phyloP scores from a whole-genome alignment of 2,329 filamentous ascomycete species.

The Gremmenia infestans region DNA sequence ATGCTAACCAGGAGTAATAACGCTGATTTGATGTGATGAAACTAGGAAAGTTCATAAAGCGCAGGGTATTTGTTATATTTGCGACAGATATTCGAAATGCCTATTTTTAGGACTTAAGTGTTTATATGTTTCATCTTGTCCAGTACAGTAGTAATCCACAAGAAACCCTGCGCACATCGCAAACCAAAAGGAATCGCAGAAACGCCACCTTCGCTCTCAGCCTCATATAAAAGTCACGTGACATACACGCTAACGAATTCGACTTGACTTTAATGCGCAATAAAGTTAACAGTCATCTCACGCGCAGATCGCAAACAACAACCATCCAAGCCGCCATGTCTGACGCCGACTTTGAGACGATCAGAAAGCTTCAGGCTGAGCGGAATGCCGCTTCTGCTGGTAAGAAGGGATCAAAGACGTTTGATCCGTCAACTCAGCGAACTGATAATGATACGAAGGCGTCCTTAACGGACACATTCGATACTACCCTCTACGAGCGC shows the following conservation, averaged over 20 bases:
- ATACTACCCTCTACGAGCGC: slow-evolving; percentile 80
- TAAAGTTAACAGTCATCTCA: neutral
- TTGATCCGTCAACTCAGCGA: slow-evolving; percentile 75
- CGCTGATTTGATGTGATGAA: neutral
- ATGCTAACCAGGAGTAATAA: neutral
- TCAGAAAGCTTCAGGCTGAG: slow-evolving; percentile 86
- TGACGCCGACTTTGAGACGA: slow-evolving; percentile 80
- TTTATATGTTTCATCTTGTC: too few species aligned
- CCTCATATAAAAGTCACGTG: neutral
- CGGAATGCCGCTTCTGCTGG: slow-evolving; percentile 74
- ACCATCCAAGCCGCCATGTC: slow-evolving; percentile 43
- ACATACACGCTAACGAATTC: neutral
- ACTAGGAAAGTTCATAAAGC: too few species aligned
- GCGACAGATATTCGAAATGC: too few species aligned
- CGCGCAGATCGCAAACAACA: slow-evolving; percentile 5
- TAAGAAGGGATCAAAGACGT: slow-evolving; percentile 77
- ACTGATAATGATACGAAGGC: slow-evolving; percentile 82
- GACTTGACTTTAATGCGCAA: neutral
- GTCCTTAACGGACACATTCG: slow-evolving; percentile 84
- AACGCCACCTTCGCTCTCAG: too few species aligned
- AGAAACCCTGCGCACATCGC: too few species aligned
- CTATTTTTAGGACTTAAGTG: too few species aligned
- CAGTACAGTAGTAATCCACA: too few species aligned
- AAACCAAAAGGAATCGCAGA: too few species aligned
- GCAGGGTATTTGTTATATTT: too few species aligned